Percentiles rank a stretch among this genome's conserved stretches.
Evolutionary conservation across 2,329 filamentous ascomycete genomes (phyloP).

Genomic region (Penicillium hordei): DNA sequence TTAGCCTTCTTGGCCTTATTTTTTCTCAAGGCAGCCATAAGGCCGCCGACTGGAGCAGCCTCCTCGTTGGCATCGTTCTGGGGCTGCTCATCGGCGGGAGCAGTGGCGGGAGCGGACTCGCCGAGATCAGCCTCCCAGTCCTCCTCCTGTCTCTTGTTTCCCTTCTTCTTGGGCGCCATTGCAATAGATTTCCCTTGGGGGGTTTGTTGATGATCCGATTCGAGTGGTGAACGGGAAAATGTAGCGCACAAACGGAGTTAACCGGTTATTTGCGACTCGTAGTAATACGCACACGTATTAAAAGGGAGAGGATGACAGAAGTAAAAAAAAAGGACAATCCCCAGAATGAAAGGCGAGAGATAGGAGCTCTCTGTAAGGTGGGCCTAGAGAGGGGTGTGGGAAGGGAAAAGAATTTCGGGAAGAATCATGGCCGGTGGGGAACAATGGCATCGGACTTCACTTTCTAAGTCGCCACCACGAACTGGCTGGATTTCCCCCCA

Average conservation of each 20-base stretch:
- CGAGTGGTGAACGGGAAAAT: conserved; percentile 17
- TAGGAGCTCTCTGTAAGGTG: conserved; percentile 15
- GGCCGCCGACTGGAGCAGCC: conserved; percentile 60
- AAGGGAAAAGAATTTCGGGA: conserved; percentile 28
- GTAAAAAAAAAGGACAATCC: conserved; percentile 13
- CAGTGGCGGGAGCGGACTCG: conserved; percentile 60
- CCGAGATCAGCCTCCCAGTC: conserved; percentile 95
- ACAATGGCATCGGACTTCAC: conserved; percentile 22
- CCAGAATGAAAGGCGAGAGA: conserved; percentile 22
- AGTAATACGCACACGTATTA: conserved; percentile 6
- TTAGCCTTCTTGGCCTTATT: conserved; percentile 86
- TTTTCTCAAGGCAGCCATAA: conserved; percentile 79
- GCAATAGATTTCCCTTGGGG: conserved; percentile 19
- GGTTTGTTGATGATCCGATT: conserved; percentile 14
- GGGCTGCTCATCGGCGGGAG: conserved; percentile 48
- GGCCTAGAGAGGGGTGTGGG: conserved; percentile 19
- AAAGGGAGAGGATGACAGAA: background rate
- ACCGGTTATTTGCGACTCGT: conserved; percentile 25
- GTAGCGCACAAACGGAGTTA: conserved; percentile 30
- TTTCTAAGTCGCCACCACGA: conserved; percentile 5
- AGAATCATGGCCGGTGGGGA: conserved; percentile 27
- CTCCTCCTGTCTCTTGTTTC: conserved; percentile 78
- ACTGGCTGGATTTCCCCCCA: background rate
- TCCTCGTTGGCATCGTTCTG: conserved; percentile 53
- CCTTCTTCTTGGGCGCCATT: conserved; percentile 97